These are phyloP conservation scores for Spathaspora hagerdaliae DNA, from an alignment of 805 yeast species.

Conservation along the genomic window DNA sequence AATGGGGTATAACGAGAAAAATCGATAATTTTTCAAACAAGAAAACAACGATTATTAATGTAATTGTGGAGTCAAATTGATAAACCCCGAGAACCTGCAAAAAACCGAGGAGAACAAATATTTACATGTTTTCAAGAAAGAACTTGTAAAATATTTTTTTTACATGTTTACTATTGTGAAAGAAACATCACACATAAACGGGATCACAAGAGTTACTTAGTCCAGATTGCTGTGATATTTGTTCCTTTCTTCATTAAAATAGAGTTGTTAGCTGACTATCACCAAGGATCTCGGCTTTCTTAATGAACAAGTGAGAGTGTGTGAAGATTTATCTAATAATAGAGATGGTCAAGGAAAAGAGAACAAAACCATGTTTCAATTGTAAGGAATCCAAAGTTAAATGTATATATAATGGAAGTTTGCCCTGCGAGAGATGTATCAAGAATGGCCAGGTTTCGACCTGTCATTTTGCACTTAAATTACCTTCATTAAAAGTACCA, in stretches of 20 bases:
- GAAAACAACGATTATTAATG: too few relatives aligned
- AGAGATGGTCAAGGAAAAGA: slow-evolving; percentile 30
- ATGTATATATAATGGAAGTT: slow-evolving; percentile 45
- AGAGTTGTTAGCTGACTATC: background rate
- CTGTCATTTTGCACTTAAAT: slow-evolving; percentile 55
- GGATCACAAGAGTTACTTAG: background rate
- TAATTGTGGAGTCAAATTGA: too few relatives aligned
- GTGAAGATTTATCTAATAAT: background rate
- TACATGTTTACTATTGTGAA: background rate
- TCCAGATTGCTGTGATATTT: background rate
- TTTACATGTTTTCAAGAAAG: background rate
- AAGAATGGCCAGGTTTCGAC: slow-evolving; percentile 40
- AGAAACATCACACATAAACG: background rate
- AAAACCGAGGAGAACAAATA: too few relatives aligned
- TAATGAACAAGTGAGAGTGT: too few relatives aligned
- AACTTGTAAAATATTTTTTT: background rate
- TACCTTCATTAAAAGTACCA: slow-evolving; percentile 39
- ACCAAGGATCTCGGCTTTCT: background rate
- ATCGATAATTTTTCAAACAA: too few relatives aligned
- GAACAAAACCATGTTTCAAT: slow-evolving; percentile 58
- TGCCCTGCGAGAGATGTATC: slow-evolving; percentile 58
- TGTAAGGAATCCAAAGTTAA: slow-evolving; percentile 63
- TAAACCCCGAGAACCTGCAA: too few relatives aligned
- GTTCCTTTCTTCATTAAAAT: background rate
- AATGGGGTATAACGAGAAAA: too few relatives aligned